Percentiles rank a stretch among this genome's conserved stretches.
Conservation (phyloP, 148 eudicot species). For the Amaranthus cruentus region DNA sequence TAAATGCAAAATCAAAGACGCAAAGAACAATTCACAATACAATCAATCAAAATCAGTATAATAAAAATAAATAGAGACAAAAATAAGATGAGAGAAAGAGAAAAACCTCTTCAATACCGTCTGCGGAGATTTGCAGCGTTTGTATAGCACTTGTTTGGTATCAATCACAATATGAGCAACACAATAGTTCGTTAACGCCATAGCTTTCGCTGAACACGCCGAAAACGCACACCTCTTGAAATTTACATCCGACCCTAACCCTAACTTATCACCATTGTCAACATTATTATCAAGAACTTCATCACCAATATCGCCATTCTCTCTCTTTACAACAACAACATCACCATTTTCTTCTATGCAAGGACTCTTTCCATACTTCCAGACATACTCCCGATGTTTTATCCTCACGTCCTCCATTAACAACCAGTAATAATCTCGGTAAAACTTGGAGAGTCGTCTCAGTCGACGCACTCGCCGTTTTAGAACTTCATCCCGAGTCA, state of each 20-base stretch:
- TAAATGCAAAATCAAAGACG: neutral
- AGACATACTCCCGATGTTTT: conserved; percentile 43
- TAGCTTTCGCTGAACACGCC: conserved; percentile 48
- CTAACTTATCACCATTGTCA: conserved; percentile 18
- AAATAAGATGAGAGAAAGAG: neutral
- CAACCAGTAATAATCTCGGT: conserved; percentile 52
- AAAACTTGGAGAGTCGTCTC: conserved; percentile 36
- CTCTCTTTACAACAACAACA: neutral
- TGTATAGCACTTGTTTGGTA: conserved; percentile 47
- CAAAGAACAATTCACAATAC: neutral
- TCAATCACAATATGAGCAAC: conserved; percentile 46
- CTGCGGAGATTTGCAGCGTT: conserved; percentile 36
- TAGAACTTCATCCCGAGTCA: conserved; percentile 46
- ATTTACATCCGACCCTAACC: conserved; percentile 27
- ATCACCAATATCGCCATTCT: conserved; percentile 10
- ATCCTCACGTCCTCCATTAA: conserved; percentile 56
- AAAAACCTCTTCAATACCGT: conserved; percentile 29
- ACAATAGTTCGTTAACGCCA: conserved; percentile 55
- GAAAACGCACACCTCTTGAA: conserved; percentile 33
- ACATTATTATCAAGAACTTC: neutral
- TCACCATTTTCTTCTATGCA: conserved; percentile 18
- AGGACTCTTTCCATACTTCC: conserved; percentile 50
- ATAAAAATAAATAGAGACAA: neutral
- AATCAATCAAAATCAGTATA: no score
- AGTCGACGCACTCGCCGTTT: conserved; percentile 43